These are phyloP conservation scores for Rhododendron williamsianum DNA, from an alignment of 148 eudicot genomes.

Conservation along the genomic window DNA sequence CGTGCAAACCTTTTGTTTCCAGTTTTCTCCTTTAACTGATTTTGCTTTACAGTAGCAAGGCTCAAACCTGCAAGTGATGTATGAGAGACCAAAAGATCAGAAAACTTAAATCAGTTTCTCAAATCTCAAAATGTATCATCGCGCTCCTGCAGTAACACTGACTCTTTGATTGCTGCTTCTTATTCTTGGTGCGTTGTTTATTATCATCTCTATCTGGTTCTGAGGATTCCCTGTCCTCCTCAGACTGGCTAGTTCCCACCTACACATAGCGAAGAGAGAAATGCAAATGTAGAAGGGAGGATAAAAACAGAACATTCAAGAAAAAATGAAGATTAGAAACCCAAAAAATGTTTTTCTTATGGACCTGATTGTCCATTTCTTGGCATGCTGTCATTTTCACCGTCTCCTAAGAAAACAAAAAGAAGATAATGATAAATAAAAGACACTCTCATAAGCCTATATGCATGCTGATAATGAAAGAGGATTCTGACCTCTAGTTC, in stretches of 20 bases:
- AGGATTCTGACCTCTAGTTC: slow-evolving; percentile 26
- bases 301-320: not conserved
- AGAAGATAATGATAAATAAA: not conserved
- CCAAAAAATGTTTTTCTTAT: not conserved
- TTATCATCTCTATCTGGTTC: slow-evolving; percentile 11
- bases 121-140: not conserved
- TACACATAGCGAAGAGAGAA: not conserved
- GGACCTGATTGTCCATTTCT: slow-evolving; percentile 22
- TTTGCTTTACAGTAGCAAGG: slow-evolving; percentile 17
- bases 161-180: slow-evolving; percentile 22
- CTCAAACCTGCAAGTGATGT: slow-evolving; percentile 22
- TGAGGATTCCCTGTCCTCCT: slow-evolving; percentile 14
- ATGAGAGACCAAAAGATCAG: not conserved
- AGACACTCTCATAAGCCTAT: not conserved
- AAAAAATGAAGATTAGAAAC: not conserved
- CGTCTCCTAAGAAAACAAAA: slow-evolving; percentile 22
- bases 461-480: slow-evolving; percentile 1
- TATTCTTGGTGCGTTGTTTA: slow-evolving; percentile 1
- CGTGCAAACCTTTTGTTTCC: slow-evolving; percentile 30
- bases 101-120: not conserved
- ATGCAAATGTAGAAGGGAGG: not conserved
- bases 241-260: slow-evolving; percentile 14
- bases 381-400: slow-evolving; percentile 4
- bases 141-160: not conserved
- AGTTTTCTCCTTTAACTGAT: slow-evolving; percentile 18